Evolutionary conservation across 257 asterid genomes (phyloP).

Genomic region (Linaria vulgaris): DNA sequence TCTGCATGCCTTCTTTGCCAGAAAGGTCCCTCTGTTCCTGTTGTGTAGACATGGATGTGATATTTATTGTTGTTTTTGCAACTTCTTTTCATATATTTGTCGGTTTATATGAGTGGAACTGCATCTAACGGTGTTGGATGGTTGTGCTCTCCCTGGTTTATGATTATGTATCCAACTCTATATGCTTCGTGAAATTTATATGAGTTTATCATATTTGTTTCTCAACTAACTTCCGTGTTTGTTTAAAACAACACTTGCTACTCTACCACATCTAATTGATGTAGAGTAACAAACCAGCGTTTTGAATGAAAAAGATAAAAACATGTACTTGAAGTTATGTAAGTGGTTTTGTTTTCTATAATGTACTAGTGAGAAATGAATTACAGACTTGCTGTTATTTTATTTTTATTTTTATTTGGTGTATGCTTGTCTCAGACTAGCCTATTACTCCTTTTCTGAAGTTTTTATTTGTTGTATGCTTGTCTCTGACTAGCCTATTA

Average conservation of each 20-base stretch:
- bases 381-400: slow-evolving; percentile 2
- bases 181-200: not conserved
- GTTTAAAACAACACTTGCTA: not conserved
- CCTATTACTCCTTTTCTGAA: slow-evolving; percentile 13
- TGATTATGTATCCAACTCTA: not conserved
- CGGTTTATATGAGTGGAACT: not conserved
- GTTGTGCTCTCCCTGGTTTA: not conserved
- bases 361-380: slow-evolving; percentile 11
- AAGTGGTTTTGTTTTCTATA: slow-evolving; percentile 9
- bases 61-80: not conserved
- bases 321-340: not conserved
- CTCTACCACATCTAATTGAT: not conserved
- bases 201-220: not conserved
- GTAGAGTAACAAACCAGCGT: not conserved
- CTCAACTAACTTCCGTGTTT: not conserved
- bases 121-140: not conserved
- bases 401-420: not conserved
- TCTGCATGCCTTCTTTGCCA: not conserved
- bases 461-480: slow-evolving; percentile 9
- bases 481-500: slow-evolving; percentile 13
- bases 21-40: slow-evolving; percentile 7
- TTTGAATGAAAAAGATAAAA: not conserved
- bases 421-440: slow-evolving; percentile 14
- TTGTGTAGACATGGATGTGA: not conserved
- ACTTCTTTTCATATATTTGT: not conserved